Percentiles rank a stretch among this genome's conserved stretches.
Evolutionary conservation across 495 filamentous ascomycete species (phyloP).

Genomic region (Echria macrotheca): DNA sequence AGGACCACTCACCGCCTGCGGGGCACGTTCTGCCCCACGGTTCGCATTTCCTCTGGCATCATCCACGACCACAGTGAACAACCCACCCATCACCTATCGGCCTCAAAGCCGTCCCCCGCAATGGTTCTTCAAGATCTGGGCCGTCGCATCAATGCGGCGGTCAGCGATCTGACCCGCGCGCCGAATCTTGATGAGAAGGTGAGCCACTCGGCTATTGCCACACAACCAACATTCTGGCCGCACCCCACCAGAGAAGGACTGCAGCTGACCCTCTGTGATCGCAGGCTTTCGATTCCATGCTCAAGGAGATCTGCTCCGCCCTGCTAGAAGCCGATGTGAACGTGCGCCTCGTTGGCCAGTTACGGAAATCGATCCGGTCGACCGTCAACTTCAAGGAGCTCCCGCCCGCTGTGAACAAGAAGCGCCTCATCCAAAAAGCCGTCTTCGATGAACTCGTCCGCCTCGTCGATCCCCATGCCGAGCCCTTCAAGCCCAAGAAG

Average conservation of each 20-base stretch:
- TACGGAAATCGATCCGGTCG: conserved; percentile 87
- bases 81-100: conserved; percentile 7
- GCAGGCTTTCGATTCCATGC: conserved; percentile 94
- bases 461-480: conserved; percentile 91
- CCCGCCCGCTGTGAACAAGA: conserved; percentile 88
- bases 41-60: too few species aligned
- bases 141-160: conserved; percentile 94
- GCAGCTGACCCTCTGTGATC: too few species aligned
- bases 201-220: not conserved
- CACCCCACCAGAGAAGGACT: too few species aligned
- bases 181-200: conserved; percentile 96
- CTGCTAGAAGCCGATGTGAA: conserved; percentile 95
- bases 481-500: conserved; percentile 96
- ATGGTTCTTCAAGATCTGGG: conserved; percentile 99
- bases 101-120: conserved; percentile 22
- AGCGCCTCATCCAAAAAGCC: conserved; percentile 93
- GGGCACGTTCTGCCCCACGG: too few species aligned
- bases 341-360: conserved; percentile 82
- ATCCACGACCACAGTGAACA: not conserved
- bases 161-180: conserved; percentile 87
- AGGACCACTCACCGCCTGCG: too few species aligned
- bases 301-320: conserved; percentile 93
- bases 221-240: too few species aligned
- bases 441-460: conserved; percentile 96
- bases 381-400: conserved; percentile 92